Conservation (phyloP, 768 basidiomycete species). For the Hypsizygus marmoreus region DNA sequence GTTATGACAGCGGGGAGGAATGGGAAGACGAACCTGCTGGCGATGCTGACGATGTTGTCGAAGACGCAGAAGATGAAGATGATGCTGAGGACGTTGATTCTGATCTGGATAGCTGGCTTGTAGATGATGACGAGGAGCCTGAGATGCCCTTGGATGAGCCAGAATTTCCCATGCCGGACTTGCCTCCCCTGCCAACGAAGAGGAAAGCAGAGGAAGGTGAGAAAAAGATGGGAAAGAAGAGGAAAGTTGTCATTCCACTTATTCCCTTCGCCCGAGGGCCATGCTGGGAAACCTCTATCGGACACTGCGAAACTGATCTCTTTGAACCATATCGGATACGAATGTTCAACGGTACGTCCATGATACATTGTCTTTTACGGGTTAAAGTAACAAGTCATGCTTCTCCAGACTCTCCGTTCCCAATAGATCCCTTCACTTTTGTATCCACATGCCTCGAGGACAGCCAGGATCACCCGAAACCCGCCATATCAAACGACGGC, state of each 20-base stretch:
- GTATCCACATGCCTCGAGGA: constrained; percentile 52
- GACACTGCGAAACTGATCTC: constrained; percentile 65
- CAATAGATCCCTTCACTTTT: constrained; percentile 79
- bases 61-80: constrained; percentile 69
- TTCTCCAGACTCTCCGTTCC: constrained; percentile 63
- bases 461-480: constrained; percentile 28
- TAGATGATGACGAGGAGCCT: constrained; percentile 69
- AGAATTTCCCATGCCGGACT: constrained; percentile 37
- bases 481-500: constrained; percentile 20
- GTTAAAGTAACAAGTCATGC: constrained; percentile 4
- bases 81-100: constrained; percentile 66
- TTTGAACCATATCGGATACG: constrained; percentile 78
- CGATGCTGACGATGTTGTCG: constrained; percentile 74
- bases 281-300: constrained; percentile 72
- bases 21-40: constrained; percentile 91
- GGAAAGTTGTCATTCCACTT: constrained; percentile 76
- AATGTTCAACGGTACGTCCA: constrained; percentile 73
- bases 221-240: constrained; percentile 60
- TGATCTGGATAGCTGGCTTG: constrained; percentile 78
- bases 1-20: constrained; percentile 92
- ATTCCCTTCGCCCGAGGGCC: constrained; percentile 85
- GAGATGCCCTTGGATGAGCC: constrained; percentile 42
- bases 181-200: constrained; percentile 45
- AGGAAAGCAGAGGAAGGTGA: constrained; percentile 63
- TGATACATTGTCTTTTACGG: not conserved